A percentile compares a stretch with the other conserved stretches of the same genome.
phyloP scores from a whole-genome alignment of 805 yeast genomes.

The Zygotorulaspora chibaensis region DNA sequence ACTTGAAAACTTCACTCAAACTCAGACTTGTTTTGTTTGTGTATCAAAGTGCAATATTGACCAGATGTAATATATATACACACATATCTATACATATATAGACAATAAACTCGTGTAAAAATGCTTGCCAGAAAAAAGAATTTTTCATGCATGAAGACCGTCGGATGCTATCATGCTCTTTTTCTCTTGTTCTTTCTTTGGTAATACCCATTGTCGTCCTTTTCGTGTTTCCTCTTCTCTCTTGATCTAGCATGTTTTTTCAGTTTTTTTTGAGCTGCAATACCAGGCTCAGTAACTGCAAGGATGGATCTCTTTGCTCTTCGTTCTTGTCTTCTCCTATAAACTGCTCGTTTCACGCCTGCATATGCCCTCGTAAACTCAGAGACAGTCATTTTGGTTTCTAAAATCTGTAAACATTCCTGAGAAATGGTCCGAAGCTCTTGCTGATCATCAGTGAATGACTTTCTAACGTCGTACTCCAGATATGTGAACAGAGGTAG shows the following conservation, averaged over 20 bases:
- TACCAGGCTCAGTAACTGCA: conserved; percentile 73
- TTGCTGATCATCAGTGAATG: conserved; percentile 40
- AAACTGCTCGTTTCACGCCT: conserved; percentile 57
- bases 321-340: conserved; percentile 67
- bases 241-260: conserved; percentile 70
- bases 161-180: conserved; percentile 14
- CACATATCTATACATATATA: conserved; percentile 1
- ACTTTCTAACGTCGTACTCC: conserved; percentile 34
- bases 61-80: neutral
- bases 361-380: conserved; percentile 60
- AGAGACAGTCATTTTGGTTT: conserved; percentile 65
- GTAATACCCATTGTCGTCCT: conserved; percentile 73
- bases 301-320: conserved; percentile 69
- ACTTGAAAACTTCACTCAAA: neutral
- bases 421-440: conserved; percentile 51
- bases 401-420: conserved; percentile 67
- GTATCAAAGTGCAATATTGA: neutral
- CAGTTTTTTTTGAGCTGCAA: conserved; percentile 72
- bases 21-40: neutral
- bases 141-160: too few species aligned
- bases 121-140: neutral
- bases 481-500: conserved; percentile 50
- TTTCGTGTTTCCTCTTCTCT: conserved; percentile 70
- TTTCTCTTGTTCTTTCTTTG: conserved; percentile 54
- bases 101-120: neutral